These are phyloP conservation scores for Cyclotella cryptica DNA, from an alignment of 108 stramenopile species.

Conservation along the genomic window DNA sequence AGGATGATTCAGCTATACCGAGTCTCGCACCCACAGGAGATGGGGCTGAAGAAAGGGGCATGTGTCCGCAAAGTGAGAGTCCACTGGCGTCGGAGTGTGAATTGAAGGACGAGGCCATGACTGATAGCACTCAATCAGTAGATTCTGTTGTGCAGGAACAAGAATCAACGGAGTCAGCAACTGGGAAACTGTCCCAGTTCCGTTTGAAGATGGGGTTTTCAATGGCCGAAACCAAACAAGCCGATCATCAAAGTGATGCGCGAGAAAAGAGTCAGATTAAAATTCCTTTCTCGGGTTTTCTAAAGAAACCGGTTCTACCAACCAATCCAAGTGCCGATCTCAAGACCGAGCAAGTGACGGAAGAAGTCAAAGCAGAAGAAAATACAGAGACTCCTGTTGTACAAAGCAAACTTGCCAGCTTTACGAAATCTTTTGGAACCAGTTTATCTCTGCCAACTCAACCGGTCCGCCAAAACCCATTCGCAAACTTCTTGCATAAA, in stretches of 20 bases:
- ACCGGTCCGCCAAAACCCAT: constrained; percentile 24
- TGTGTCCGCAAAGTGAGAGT: not conserved
- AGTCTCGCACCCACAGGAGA: no score
- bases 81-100: not conserved
- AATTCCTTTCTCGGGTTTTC: constrained; percentile 6
- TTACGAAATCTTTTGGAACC: constrained; percentile 29
- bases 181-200: not conserved
- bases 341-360: constrained; percentile 8
- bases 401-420: constrained; percentile 25
- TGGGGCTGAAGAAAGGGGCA: not conserved
- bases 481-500: constrained; percentile 13
- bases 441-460: constrained; percentile 2
- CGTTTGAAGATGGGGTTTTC: constrained; percentile 11
- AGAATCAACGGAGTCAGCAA: not conserved
- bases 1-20: no score
- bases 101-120: not conserved
- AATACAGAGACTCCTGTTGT: not conserved
- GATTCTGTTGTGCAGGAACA: not conserved
- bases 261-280: not conserved
- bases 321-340: not conserved
- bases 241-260: not conserved
- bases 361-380: constrained; percentile 8
- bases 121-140: not conserved
- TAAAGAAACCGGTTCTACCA: not conserved
- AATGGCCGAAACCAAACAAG: not conserved